phyloP scores from a whole-genome alignment of 495 filamentous ascomycete species.

The Cercophora newfieldiana region DNA sequence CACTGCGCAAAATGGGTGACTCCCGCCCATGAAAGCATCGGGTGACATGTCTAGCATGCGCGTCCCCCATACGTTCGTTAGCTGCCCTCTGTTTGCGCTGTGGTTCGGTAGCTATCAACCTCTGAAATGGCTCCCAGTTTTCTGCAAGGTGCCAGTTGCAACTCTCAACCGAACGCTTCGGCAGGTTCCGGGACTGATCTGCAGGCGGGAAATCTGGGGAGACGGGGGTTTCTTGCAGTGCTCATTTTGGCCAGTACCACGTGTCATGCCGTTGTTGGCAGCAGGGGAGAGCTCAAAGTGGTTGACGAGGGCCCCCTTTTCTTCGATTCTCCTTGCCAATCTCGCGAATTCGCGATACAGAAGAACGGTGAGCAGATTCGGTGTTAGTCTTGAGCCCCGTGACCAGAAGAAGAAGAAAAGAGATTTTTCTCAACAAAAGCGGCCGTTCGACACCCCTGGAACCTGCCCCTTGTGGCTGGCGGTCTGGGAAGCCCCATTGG shows the following conservation, averaged over 20 bases:
- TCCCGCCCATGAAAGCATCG: not conserved
- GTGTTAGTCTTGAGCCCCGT: not conserved
- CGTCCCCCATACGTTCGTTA: not conserved
- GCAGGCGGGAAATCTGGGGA: slow-evolving; percentile 3
- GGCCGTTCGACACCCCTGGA: not conserved
- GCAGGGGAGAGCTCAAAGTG: slow-evolving; percentile 8
- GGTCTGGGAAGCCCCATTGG: not conserved
- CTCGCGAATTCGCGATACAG: not conserved
- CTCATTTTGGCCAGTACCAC: slow-evolving; percentile 27
- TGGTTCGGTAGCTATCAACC: no score
- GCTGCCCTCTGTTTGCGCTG: no score
- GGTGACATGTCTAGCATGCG: slow-evolving; percentile 26
- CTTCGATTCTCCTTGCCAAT: slow-evolving; percentile 7
- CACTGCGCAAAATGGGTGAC: slow-evolving; percentile 1
- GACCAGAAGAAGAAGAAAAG: slow-evolving; percentile 12
- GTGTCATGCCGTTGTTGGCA: slow-evolving; percentile 37
- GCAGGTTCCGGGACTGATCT: not conserved
- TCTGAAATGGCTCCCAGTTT: not conserved
- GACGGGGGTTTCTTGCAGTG: not conserved
- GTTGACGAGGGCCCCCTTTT: slow-evolving; percentile 14
- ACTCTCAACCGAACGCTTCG: not conserved
- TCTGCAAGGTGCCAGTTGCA: not conserved
- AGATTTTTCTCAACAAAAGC: slow-evolving; percentile 13
- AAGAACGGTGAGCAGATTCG: slow-evolving; percentile 9
- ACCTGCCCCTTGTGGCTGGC: not conserved